Evolutionary conservation across 177 flowering plant genomes (phyloP), one percentile per base, ranked within the genome.

Genomic region (Telopea speciosissima): DNA sequence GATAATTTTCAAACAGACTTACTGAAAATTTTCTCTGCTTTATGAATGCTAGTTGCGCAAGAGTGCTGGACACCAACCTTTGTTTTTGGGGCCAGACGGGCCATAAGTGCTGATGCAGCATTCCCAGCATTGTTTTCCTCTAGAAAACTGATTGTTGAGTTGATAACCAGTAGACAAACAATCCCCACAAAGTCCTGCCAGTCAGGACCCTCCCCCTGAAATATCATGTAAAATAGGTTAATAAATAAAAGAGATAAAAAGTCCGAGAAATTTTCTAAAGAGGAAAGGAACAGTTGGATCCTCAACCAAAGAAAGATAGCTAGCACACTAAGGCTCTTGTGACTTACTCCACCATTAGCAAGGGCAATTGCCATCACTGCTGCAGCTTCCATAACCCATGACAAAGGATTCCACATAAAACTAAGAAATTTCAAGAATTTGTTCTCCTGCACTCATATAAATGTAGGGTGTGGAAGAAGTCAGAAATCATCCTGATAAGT

Each of bases 161-260:
- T 91, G 76, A 91, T 82, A 59, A 89, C 5, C 67, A 92, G 67
- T 26, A 92, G 80, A 76, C 90, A 85, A 59, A 90, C 64, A 68
- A 92, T 92, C 72, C 97, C 97, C 6, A 90, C 83, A 78, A 91
- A 91, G 73, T 89, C 95, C 76, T 91, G 93, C 97, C 97, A 92
- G 69, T 92, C 97, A 65, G 96, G 90, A 76, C 90, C 91, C 80
- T 87, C 70, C 24, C 91, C 93, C 97, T 92, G 90, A 69, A 83
- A 80, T 45, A 63, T 63, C 61, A 24, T 31, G 5, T 36, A 66
- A 70, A 67, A 64, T 24, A 19, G 24, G 67, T 63, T 9, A 72
- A 40, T n/a, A 54, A 19, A 31, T 16, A 24, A 25, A 21, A 16
- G 16, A 12, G 33, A 17, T 33, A n/a, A 63, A 71, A 44, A 36